These are phyloP conservation scores for Solanum bulbocastanum DNA, from an alignment of 257 asterid genomes.

Conservation along the genomic window DNA sequence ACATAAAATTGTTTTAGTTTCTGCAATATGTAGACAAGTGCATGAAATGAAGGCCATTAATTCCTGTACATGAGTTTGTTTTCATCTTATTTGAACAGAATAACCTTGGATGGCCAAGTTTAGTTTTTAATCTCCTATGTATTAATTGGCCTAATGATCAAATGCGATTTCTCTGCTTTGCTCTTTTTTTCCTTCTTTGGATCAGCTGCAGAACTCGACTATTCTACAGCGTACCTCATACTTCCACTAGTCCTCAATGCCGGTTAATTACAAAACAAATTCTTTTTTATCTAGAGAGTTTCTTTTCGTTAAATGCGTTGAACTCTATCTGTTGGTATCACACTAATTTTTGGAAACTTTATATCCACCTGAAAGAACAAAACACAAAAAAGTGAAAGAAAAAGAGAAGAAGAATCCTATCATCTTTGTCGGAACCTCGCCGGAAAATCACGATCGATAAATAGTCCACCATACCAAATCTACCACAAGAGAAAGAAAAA, in stretches of 20 bases:
- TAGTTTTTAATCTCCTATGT: background rate
- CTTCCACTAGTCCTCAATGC: background rate
- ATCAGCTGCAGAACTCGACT: background rate
- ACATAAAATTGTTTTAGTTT: background rate
- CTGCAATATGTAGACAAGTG: background rate
- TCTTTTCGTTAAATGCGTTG: background rate
- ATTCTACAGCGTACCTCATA: background rate
- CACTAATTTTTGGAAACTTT: background rate
- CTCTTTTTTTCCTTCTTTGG: background rate
- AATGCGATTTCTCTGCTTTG: background rate
- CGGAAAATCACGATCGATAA: background rate
- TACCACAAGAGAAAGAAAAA: background rate
- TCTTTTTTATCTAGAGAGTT: background rate
- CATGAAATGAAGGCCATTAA: background rate
- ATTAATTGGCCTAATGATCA: background rate
- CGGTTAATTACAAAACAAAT: background rate
- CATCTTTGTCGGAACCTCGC: background rate
- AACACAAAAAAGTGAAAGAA: background rate
- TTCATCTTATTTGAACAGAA: background rate
- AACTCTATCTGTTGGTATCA: background rate
- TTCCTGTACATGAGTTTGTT: background rate
- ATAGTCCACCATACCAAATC: background rate
- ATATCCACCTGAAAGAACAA: background rate
- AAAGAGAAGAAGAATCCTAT: background rate
- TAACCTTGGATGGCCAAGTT: background rate